Conservation (phyloP, 2,329 filamentous ascomycete species). For the Cordyceps sp. region DNA sequence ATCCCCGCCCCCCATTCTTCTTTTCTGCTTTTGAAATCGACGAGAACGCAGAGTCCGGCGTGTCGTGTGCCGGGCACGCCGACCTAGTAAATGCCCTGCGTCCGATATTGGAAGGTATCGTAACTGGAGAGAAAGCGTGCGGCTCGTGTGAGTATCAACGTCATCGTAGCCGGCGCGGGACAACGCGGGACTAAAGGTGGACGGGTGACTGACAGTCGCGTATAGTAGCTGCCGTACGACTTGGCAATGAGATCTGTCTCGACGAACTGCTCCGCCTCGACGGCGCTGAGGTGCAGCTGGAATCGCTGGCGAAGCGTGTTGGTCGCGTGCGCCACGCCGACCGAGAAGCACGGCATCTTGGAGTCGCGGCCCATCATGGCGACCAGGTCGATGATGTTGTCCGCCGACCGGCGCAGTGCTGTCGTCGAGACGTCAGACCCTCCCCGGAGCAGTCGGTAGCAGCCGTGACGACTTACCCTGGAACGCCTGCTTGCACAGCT, state of each 20-base stretch:
- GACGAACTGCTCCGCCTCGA: conserved; percentile 68
- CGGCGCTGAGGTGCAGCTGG: conserved; percentile 66
- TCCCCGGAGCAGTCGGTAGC: background rate
- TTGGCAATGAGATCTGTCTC: conserved; percentile 66
- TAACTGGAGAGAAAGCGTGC: conserved; percentile 37
- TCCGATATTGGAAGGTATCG: conserved; percentile 76
- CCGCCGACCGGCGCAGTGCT: conserved; percentile 63
- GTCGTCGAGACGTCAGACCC: background rate
- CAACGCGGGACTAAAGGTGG: no score
- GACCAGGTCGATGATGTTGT: conserved; percentile 67
- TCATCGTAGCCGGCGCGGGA: no score
- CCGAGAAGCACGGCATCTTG: conserved; percentile 71
- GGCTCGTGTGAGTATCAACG: no score
- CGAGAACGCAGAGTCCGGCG: no score
- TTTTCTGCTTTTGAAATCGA: no score
- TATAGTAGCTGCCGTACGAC: conserved; percentile 76
- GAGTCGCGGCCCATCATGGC: conserved; percentile 72
- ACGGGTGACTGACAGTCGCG: conserved; percentile 47
- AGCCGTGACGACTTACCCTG: conserved; percentile 41
- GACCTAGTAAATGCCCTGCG: conserved; percentile 65
- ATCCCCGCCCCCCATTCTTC: no score
- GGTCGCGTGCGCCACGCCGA: conserved; percentile 55
- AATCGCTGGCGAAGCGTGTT: conserved; percentile 56
- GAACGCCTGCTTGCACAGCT: conserved; percentile 67
- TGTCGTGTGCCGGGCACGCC: no score